Conservation (phyloP, 148 eudicot species). For the Arbutus unedo region DNA sequence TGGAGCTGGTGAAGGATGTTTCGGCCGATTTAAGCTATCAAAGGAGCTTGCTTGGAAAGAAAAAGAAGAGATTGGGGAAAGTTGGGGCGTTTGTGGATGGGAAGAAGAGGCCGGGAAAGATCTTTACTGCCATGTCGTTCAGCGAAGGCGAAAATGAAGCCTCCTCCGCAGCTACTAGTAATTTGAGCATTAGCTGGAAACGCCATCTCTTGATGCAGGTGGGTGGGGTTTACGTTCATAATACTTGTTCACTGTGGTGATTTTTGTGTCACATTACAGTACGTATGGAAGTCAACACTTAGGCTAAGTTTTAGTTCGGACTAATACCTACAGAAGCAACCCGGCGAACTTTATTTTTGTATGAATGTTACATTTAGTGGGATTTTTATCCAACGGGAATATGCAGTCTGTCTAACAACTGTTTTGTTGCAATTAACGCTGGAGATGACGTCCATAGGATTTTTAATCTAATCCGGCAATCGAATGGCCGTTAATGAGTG, state of each 20-base stretch:
- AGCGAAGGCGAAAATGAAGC: constrained; percentile 36
- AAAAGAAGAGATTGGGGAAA: constrained; percentile 15
- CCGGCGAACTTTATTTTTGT: neutral
- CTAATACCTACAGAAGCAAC: neutral
- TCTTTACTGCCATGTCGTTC: constrained; percentile 85
- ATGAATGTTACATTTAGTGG: neutral
- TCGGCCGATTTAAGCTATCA: constrained; percentile 17
- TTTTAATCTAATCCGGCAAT: neutral
- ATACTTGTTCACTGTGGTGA: neutral
- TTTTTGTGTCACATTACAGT: neutral
- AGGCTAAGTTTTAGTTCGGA: neutral
- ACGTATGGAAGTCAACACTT: neutral
- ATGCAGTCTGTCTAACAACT: neutral
- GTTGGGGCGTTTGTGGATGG: constrained; percentile 52
- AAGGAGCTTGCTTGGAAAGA: constrained; percentile 23
- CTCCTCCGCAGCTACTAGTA: constrained; percentile 25
- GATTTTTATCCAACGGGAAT: neutral
- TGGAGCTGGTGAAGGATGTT: constrained; percentile 37
- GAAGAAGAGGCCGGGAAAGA: constrained; percentile 86
- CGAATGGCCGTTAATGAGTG: neutral
- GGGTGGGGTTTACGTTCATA: neutral
- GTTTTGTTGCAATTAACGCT: neutral
- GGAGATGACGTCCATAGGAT: neutral
- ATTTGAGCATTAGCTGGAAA: constrained; percentile 44
- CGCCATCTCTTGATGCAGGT: constrained; percentile 71